These are phyloP conservation scores for Celoporthe dispersa DNA, from an alignment of 2,329 filamentous ascomycete genomes.

Conservation along the genomic window DNA sequence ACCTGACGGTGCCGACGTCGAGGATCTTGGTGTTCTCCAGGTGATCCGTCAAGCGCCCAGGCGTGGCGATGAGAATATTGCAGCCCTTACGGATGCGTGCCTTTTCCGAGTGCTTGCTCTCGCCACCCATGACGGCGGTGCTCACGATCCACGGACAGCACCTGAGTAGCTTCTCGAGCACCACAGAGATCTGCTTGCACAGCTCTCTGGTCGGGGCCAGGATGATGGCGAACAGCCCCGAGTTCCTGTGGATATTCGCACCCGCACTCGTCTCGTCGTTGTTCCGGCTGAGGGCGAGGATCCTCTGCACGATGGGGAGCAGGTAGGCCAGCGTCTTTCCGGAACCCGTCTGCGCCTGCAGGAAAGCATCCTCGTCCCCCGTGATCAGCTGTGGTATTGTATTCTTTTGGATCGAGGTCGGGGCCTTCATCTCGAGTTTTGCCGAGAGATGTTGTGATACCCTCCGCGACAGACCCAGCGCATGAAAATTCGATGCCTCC, in stretches of 20 bases:
- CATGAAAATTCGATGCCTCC: slow-evolving; percentile 84
- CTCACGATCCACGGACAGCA: slow-evolving; percentile 94
- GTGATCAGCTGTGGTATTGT: slow-evolving; percentile 80
- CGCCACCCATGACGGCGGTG: slow-evolving; percentile 76
- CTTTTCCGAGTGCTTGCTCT: slow-evolving; percentile 81
- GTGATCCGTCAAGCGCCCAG: slow-evolving; percentile 88
- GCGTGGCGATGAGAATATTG: slow-evolving; percentile 95
- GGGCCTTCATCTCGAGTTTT: slow-evolving; percentile 87
- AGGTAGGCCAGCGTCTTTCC: slow-evolving; percentile 98
- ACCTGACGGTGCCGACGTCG: slow-evolving; percentile 85
- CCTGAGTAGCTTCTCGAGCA: slow-evolving; percentile 83
- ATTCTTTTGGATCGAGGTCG: slow-evolving; percentile 92
- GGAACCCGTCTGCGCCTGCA: slow-evolving; percentile 95
- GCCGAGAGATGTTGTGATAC: slow-evolving; percentile 81
- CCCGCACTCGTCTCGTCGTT: slow-evolving; percentile 49
- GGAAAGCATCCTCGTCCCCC: slow-evolving; percentile 87
- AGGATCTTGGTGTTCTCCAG: slow-evolving; percentile 89
- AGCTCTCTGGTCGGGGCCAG: slow-evolving; percentile 91
- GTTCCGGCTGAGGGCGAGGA: slow-evolving; percentile 73
- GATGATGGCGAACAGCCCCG: slow-evolving; percentile 92
- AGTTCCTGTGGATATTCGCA: slow-evolving; percentile 75
- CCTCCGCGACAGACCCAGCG: slow-evolving; percentile 78
- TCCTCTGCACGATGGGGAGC: slow-evolving; percentile 85
- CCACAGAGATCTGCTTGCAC: slow-evolving; percentile 89
- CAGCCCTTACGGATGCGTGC: slow-evolving; percentile 90